Evolutionary conservation across 805 yeast species (phyloP).

Genomic region (Limtongia smithiae): DNA sequence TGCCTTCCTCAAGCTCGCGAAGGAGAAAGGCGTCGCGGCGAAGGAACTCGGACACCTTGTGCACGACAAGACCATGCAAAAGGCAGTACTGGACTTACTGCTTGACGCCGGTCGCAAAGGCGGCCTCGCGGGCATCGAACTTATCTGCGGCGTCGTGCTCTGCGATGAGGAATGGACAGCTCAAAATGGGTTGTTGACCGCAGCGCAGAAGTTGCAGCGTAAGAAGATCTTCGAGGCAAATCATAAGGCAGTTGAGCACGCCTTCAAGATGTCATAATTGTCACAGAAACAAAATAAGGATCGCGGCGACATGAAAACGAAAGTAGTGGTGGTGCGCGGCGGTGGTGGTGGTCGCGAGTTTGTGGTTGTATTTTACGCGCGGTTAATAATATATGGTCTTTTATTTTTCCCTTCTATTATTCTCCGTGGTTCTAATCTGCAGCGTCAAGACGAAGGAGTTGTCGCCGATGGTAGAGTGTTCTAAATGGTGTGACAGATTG

Average conservation of each 20-base stretch:
- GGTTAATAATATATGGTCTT: too few relatives aligned
- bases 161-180: slow-evolving; percentile 97
- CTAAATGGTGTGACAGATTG: too few relatives aligned
- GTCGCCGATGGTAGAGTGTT: too few relatives aligned
- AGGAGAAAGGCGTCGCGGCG: slow-evolving; percentile 50
- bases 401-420: too few relatives aligned
- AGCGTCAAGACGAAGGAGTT: too few relatives aligned
- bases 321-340: too few relatives aligned
- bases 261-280: slow-evolving; percentile 54
- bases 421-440: too few relatives aligned
- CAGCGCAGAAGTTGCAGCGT: slow-evolving; percentile 96
- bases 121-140: slow-evolving; percentile 82
- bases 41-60: slow-evolving; percentile 50
- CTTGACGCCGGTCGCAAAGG: slow-evolving; percentile 72
- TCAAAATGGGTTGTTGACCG: slow-evolving; percentile 85
- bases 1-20: slow-evolving; percentile 58
- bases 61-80: slow-evolving; percentile 53
- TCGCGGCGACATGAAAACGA: too few relatives aligned
- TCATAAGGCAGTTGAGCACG: slow-evolving; percentile 60
- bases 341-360: too few relatives aligned
- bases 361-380: too few relatives aligned
- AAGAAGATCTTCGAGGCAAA: slow-evolving; percentile 75
- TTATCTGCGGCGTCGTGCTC: slow-evolving; percentile 71
- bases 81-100: slow-evolving; percentile 55
- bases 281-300: too few relatives aligned